Percentiles rank a stretch among this genome's conserved stretches.
Conservation (phyloP, 129 eudicot genomes). For the Lactuca saligna region DNA sequence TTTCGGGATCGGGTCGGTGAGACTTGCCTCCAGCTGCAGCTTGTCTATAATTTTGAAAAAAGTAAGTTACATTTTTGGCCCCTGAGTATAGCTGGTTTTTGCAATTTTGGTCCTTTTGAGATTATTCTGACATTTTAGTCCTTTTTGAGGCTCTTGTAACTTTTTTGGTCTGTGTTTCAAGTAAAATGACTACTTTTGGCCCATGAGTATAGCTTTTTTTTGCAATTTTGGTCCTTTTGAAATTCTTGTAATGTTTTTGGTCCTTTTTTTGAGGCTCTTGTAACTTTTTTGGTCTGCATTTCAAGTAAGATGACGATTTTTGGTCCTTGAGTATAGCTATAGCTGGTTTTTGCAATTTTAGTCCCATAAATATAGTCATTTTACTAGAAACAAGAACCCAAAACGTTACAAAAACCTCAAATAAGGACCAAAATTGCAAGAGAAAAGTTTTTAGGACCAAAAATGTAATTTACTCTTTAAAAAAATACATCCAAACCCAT, state of each 20-base stretch:
- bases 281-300: not conserved
- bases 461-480: not conserved
- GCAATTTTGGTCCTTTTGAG: not conserved
- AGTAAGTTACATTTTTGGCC: not conserved
- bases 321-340: not conserved
- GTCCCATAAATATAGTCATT: too few relatives aligned
- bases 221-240: not conserved
- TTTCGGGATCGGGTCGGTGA: constrained; percentile 54
- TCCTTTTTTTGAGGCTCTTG: not conserved
- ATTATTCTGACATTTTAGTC: not conserved
- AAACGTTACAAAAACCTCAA: too few relatives aligned
- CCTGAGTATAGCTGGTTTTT: not conserved
- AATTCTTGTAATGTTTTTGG: too few relatives aligned
- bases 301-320: not conserved
- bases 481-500: too few relatives aligned
- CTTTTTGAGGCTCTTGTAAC: not conserved
- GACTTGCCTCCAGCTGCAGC: constrained; percentile 74
- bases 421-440: too few relatives aligned
- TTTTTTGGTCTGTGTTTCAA: not conserved
- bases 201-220: not conserved
- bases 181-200: not conserved
- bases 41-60: constrained; percentile 41
- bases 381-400: too few relatives aligned
- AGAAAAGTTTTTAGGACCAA: too few relatives aligned
- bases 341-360: too few relatives aligned